Conservation (phyloP, 768 basidiomycete genomes). For the Rhodotorula toruloides region DNA sequence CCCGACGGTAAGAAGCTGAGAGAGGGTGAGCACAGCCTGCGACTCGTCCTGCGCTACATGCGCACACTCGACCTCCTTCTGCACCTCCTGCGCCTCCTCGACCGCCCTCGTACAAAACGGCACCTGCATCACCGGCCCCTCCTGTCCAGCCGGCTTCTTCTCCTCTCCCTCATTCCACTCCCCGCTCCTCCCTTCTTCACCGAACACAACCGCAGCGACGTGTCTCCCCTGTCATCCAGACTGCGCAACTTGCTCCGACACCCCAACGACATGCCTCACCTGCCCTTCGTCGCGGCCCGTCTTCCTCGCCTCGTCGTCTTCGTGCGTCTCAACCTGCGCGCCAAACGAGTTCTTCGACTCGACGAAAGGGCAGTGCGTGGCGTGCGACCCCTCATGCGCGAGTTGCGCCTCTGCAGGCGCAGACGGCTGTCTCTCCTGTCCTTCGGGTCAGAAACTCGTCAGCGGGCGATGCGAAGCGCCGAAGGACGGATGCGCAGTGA, state of each 20-base stretch:
- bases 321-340: constrained; percentile 36
- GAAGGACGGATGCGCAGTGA: constrained; percentile 8
- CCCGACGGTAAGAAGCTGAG: background rate
- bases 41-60: constrained; percentile 71
- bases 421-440: constrained; percentile 70
- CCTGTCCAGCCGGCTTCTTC: constrained; percentile 70
- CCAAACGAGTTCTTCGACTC: constrained; percentile 33
- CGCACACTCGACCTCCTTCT: constrained; percentile 61
- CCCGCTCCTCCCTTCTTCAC: no score
- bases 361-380: constrained; percentile 19
- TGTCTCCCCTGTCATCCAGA: constrained; percentile 79
- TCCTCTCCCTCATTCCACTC: constrained; percentile 62
- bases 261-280: constrained; percentile 26
- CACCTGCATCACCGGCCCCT: constrained; percentile 58
- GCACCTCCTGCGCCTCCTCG: constrained; percentile 60
- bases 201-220: constrained; percentile 51
- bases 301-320: constrained; percentile 11
- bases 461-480: constrained; percentile 29
- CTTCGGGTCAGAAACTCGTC: constrained; percentile 38
- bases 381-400: constrained; percentile 26
- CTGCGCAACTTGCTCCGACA: constrained; percentile 54
- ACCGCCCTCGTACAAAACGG: constrained; percentile 62
- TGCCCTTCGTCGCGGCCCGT: constrained; percentile 40
- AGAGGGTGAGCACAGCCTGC: constrained; percentile 53
- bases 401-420: constrained; percentile 71